Conservation (phyloP, 129 eudicot genomes). For the Escallonia herrerae region DNA sequence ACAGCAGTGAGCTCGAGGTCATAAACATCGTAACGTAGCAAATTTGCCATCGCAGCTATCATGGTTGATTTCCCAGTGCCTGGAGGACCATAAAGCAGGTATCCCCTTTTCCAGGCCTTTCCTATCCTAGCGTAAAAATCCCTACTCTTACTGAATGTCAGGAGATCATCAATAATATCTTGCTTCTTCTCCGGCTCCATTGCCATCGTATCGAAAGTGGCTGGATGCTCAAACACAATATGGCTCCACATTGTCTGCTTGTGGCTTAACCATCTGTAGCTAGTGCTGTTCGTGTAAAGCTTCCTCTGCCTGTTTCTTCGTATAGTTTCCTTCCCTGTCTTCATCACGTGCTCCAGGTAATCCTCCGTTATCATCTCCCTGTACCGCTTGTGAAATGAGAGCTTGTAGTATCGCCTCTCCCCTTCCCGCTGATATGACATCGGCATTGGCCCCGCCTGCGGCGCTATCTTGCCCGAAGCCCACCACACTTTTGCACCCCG, state of each 20-base stretch:
- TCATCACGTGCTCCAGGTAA: conserved; percentile 24
- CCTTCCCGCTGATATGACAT: background rate
- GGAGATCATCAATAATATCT: conserved; percentile 28
- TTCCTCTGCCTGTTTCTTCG: conserved; percentile 17
- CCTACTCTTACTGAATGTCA: conserved; percentile 19
- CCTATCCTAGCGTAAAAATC: conserved; percentile 31
- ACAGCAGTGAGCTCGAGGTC: conserved; percentile 36
- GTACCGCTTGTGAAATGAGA: conserved; percentile 14
- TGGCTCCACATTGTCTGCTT: conserved; percentile 20
- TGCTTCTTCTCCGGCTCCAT: conserved; percentile 30
- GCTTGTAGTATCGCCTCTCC: conserved; percentile 17
- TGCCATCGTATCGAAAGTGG: conserved; percentile 24
- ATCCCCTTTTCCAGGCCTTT: conserved; percentile 37
- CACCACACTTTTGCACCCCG: conserved; percentile 21
- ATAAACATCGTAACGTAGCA: conserved; percentile 18
- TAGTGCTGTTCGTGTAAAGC: conserved; percentile 24
- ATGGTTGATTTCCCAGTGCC: conserved; percentile 39
- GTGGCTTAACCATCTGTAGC: background rate
- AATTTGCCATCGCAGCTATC: conserved; percentile 38
- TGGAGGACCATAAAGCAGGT: conserved; percentile 35
- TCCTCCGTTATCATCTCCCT: conserved; percentile 16
- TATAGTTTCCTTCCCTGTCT: conserved; percentile 12
- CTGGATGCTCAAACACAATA: conserved; percentile 27
- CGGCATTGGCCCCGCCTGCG: background rate
- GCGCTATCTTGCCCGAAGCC: conserved; percentile 6